phyloP scores from a whole-genome alignment of 768 basidiomycete genomes.

The Termitomyces heimii region DNA sequence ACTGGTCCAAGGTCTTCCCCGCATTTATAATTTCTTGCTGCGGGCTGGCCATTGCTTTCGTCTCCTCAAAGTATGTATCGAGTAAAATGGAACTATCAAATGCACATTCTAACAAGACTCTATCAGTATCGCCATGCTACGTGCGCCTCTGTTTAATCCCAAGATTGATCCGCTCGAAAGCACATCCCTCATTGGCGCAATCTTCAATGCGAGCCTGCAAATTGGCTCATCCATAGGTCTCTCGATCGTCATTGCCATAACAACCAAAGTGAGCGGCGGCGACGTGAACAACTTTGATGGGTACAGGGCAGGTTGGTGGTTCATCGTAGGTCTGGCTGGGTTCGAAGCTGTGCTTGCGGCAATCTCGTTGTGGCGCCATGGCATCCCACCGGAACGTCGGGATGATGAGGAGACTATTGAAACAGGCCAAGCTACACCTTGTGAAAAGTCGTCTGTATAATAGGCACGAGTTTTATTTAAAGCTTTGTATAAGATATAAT shows the following conservation, averaged over 20 bases:
- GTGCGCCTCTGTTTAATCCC: conserved; percentile 34
- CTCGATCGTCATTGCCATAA: conserved; percentile 27
- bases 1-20: conserved; percentile 40
- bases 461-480: neutral
- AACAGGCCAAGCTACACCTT: neutral
- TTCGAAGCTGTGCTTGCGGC: conserved; percentile 10
- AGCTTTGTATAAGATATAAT: neutral
- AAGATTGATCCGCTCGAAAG: conserved; percentile 25
- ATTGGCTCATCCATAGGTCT: conserved; percentile 42
- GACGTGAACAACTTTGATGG: conserved; percentile 2
- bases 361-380: neutral
- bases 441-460: neutral
- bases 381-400: neutral
- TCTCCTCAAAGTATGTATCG: conserved; percentile 36
- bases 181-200: conserved; percentile 37
- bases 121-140: conserved; percentile 43
- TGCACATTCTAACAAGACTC: neutral
- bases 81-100: neutral
- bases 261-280: conserved; percentile 24
- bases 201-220: conserved; percentile 49
- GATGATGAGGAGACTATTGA: neutral
- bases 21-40: conserved; percentile 36
- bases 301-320: conserved; percentile 14
- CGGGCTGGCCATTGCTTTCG: conserved; percentile 36
- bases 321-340: conserved; percentile 11